These are phyloP conservation scores for Salmacisia buchloeana DNA, from an alignment of 1,284 basidiomycete genomes.

Conservation along the genomic window DNA sequence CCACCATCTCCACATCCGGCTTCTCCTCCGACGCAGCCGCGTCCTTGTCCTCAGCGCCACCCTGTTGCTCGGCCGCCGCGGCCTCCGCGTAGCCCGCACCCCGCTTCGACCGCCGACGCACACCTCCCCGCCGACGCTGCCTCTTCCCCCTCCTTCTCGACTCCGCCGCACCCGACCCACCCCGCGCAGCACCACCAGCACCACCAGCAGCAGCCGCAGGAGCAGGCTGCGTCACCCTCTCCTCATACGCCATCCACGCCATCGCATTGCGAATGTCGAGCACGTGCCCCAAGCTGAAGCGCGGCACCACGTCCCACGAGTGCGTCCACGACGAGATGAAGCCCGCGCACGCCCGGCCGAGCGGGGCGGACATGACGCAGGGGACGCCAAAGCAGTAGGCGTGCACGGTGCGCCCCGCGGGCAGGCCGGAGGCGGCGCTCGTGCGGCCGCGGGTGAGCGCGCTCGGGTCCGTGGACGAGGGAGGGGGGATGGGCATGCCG, in stretches of 20 bases:
- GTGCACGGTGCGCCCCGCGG: conserved; percentile 62
- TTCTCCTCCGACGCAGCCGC: too few relatives aligned
- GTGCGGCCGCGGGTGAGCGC: not conserved
- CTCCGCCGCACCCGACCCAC: conserved; percentile 8
- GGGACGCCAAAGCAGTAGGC: conserved; percentile 77
- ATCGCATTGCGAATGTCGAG: conserved; percentile 69
- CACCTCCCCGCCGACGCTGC: not conserved
- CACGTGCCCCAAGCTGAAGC: conserved; percentile 70
- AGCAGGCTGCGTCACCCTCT: conserved; percentile 50
- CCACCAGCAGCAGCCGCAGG: not conserved
- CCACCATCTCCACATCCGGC: not conserved
- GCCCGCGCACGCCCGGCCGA: conserved; percentile 59
- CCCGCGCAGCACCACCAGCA: not conserved
- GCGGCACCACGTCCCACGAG: conserved; percentile 72
- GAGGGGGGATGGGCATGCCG: not conserved
- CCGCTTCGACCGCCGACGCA: too few relatives aligned
- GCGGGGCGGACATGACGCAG: conserved; percentile 60
- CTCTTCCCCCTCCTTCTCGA: conserved; percentile 21
- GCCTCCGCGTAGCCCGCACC: too few relatives aligned
- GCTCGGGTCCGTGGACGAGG: not conserved
- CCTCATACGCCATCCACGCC: conserved; percentile 69
- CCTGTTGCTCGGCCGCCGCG: too few relatives aligned
- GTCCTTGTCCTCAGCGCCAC: not conserved
- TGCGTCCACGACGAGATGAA: conserved; percentile 72
- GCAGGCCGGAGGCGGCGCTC: conserved; percentile 62